Base-by-base conservation (phyloP, 2,329 filamentous ascomycete species). In the Penicillium verrucosum region DNA sequence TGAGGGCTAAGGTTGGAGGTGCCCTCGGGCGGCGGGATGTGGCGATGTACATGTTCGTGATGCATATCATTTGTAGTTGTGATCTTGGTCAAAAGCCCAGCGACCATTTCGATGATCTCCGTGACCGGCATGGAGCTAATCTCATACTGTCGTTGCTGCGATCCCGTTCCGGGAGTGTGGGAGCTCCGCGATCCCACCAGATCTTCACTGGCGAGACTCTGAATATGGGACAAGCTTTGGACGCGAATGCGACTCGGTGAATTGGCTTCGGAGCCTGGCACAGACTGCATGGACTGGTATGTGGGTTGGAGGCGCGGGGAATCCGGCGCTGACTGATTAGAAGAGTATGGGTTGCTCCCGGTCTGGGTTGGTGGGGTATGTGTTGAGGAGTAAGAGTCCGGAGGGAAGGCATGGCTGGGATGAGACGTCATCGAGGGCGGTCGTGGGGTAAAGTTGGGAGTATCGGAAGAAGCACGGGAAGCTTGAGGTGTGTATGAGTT, bases 41-140 rank as follows among this genome's bases (percentile, higher is more conserved):
- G 83, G 54, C 91, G 85, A 75, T 97, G 91, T 63, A 96, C 77
- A 61, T 92, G 89, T 71, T 97, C 91, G 74, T 97, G 93, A 72
- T 97, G 92, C 50, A 88, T 80, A 72, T 99, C 94, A 71, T 99
- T 99, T 56, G 93, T 97, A 4, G 90, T 91, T 6, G 94, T 97
- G 67, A 99, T 99, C 75, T 97, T 97, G 55, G 93, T 96, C 60
- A 99, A 80, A 25, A 99, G 82, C 7, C 92, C 94, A 5, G 94
- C 94, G 4, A 99, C 94, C 94, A 99, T 97, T 75, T 97, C 93
- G 71, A 99, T 99, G 65, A 99, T 90, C 70, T 99, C 93, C 63
- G 89, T 86, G 54, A 97, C 95, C 51, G 94, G 94, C 93, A 99
- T 97, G 51, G 86, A 89, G 76, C 92, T 97, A 67, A 99, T 97